Conservation (phyloP, 192 early-diverging fungal genomes). For the Irineochytrium annulatum region DNA sequence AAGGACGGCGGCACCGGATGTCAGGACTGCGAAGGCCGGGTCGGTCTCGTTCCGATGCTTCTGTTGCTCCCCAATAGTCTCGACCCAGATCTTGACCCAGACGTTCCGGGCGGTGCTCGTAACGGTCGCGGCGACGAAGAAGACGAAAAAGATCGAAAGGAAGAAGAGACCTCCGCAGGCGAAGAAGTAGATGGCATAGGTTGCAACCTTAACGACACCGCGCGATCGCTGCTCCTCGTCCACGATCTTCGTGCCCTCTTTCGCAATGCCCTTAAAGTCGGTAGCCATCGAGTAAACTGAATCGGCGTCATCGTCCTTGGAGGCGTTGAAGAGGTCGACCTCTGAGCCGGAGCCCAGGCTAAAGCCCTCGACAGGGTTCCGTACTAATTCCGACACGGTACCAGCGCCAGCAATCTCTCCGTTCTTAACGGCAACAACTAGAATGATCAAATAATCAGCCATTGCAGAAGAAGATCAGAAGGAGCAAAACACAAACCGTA, state of each 20-base stretch:
- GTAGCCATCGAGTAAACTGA: slow-evolving; percentile 7
- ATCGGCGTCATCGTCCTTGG: neutral
- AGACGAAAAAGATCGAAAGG: slow-evolving; percentile 16
- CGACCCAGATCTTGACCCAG: slow-evolving; percentile 37
- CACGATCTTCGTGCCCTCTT: slow-evolving; percentile 39
- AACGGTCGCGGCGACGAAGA: slow-evolving; percentile 12
- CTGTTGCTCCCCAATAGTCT: slow-evolving; percentile 14
- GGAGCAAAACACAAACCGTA: slow-evolving; percentile 5
- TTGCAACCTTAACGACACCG: slow-evolving; percentile 37
- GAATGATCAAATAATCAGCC: slow-evolving; percentile 5
- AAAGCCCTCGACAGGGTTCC: neutral
- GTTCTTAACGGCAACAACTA: slow-evolving; percentile 34
- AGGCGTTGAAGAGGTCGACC: slow-evolving; percentile 7
- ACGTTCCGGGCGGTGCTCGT: slow-evolving; percentile 20
- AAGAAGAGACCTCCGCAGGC: slow-evolving; percentile 40
- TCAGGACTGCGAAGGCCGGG: neutral
- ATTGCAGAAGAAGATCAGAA: neutral
- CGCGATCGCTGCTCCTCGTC: slow-evolving; percentile 40
- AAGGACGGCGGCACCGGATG: neutral
- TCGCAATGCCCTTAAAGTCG: slow-evolving; percentile 14
- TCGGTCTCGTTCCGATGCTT: neutral
- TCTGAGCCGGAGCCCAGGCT: slow-evolving; percentile 5
- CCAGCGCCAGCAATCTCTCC: slow-evolving; percentile 25
- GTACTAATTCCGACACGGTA: slow-evolving; percentile 5
- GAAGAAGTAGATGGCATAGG: slow-evolving; percentile 41